Conservation (phyloP, 2,329 filamentous ascomycete species). For the Chaetomium olivaceum region DNA sequence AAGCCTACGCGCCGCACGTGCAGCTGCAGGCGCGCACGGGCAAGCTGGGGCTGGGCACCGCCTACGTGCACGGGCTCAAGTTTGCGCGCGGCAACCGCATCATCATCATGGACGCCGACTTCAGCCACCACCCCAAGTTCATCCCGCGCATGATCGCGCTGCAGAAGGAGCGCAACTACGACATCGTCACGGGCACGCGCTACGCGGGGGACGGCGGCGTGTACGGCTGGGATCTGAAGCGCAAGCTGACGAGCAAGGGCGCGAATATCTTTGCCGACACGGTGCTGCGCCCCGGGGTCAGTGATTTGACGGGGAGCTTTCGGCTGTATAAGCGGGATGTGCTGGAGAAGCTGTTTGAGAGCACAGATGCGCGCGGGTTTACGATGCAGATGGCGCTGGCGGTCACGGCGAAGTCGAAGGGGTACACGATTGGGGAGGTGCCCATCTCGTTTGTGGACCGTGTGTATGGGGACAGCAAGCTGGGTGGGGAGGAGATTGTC, state of each 20-base stretch:
- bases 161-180: conserved; percentile 76
- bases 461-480: conserved; percentile 86
- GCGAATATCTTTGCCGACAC: conserved; percentile 97
- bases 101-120: conserved; percentile 99
- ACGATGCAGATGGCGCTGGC: conserved; percentile 99
- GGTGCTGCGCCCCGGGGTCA: conserved; percentile 87
- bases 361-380: conserved; percentile 94
- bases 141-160: conserved; percentile 88
- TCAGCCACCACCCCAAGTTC: conserved; percentile 98
- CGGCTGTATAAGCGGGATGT: conserved; percentile 90
- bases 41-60: conserved; percentile 95
- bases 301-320: conserved; percentile 93
- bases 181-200: conserved; percentile 94
- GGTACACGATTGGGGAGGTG: conserved; percentile 89
- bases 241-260: conserved; percentile 79
- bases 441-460: conserved; percentile 96
- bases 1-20: conserved; percentile 78
- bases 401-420: conserved; percentile 95
- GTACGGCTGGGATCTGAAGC: conserved; percentile 94
- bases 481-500: conserved; percentile 92
- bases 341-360: conserved; percentile 84
- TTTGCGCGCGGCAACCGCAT: conserved; percentile 91
- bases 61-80: conserved; percentile 91
- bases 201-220: conserved; percentile 90
- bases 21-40: conserved; percentile 84